Evolutionary conservation across 495 filamentous ascomycete species (phyloP), one percentile per base, ranked within the genome.

Genomic region (Diplogelasinospora grovesii): DNA sequence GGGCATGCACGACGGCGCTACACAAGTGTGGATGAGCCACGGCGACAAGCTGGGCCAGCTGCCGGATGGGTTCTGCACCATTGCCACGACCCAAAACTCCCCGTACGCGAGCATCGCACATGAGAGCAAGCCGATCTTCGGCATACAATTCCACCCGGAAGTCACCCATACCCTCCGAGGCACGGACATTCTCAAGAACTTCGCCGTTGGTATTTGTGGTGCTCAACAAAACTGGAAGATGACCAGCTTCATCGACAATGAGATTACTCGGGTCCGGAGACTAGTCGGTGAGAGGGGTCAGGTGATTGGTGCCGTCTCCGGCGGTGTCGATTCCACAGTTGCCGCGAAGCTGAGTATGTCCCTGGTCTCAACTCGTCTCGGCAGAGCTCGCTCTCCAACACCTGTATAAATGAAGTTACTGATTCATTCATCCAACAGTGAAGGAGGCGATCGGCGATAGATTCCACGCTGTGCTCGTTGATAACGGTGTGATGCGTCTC

Each of bases 271-370:
- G 20, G 95, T 96, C 47, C 69, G 83, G 24, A 64, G 76, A 3
- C 64, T 89, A 10, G 89, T 96, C 24, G 89, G 89, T 5, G 69
- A 78, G 11, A 80, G 73, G 34, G 89, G 75, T 0, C 88, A 89
- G 56, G 89, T 95, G 10, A 76, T 95, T 45, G 86, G 85, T 21
- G 84, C 86, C 32, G 84, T 89, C 20, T 86, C 79, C 45, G 92
- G 92, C 49, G 92, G 92, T 53, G 92, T 98, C 3, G 92, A 98
- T 58, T 83, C 77, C 7, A 98, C 92, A 3, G 92, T 88, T 13
- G 92, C 82, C 2, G 89, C 90, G 1, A 82, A 81, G 54, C 70
- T 96, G 3, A 93, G n/a, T n/a, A n/a, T n/a, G n/a, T n/a, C n/a
- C n/a, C n/a, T n/a, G n/a, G n/a, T n/a, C n/a, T n/a, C n/a, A n/a